Base-by-base conservation (phyloP, 352 stramenopile genomes). In the Pythium phragmitis region DNA sequence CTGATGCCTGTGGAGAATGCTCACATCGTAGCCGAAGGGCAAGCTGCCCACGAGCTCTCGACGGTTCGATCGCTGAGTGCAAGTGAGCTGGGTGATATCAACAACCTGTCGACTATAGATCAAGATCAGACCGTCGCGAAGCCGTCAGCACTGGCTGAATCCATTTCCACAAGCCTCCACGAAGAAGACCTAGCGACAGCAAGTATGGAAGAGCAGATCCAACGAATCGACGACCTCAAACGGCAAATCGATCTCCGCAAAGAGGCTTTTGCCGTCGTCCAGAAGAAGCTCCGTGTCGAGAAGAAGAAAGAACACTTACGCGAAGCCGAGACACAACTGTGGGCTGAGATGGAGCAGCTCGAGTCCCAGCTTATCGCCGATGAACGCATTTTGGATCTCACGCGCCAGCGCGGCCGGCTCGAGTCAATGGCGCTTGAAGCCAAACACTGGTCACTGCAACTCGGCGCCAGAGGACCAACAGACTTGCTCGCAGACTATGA, bases 201-300 rank as follows among this genome's bases (percentile, higher is more conserved):
- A 8, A 92, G 80, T 59, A 87, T 92, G 54, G 79, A 92, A 52
- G 80, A 85, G 57, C 75, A 87, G 53, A 72, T 51, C 2, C 68
- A 75, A 45, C 69, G 81, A 2, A 65, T 90, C 26, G 69, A 85
- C 34, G 34, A 60, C n/a, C 65, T 92, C 26, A 85, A 72, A 17
- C 48, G 71, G 17, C 52, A 63, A 33, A 79, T 92, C 55, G 47
- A 76, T 21, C 58, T 63, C 14, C 75, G 79, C 8, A 86, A 84
- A 57, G 46, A 55, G 34, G 77, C 85, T 37, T 69, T 85, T 19
- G 9, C 69, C 14, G 33, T 23, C 0, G 70, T 88, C 4, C 79
- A 90, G 39, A 73, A 75, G 39, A 69, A 86, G 59, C 58, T 92
- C 43, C 66, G 69, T 13, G 57, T 86, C 33, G 83, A 92, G 34